A percentile compares a stretch with the other conserved stretches of the same genome.
These are phyloP conservation scores for Chlamydomonas reinhardtii DNA, from an alignment of 163 green algal species.

Conservation along the genomic window DNA sequence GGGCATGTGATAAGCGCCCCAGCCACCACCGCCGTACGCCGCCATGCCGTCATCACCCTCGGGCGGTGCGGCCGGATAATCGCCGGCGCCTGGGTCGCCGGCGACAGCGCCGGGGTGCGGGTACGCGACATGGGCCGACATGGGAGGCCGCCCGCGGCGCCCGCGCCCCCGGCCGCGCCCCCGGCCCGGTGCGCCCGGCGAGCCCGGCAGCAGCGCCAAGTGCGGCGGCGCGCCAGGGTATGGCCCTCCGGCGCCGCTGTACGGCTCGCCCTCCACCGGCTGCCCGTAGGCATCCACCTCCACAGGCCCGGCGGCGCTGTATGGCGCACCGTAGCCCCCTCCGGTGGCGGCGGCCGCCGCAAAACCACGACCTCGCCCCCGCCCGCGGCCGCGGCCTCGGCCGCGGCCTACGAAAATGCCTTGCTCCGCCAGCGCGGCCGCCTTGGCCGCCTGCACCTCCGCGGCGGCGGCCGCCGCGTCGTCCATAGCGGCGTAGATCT, in stretches of 20 bases:
- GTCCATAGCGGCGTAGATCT: conserved; percentile 17
- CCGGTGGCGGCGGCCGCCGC: too few species aligned
- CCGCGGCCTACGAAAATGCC: neutral
- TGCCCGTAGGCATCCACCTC: neutral
- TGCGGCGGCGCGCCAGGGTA: neutral
- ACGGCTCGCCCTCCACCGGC: neutral
- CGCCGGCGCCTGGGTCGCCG: neutral
- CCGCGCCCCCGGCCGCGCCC: neutral
- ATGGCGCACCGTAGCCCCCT: neutral
- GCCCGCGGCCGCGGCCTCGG: conserved; percentile 2
- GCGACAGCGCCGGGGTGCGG: neutral
- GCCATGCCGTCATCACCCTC: neutral
- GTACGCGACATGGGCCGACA: neutral
- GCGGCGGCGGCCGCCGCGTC: neutral
- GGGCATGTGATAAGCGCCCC: too few species aligned
- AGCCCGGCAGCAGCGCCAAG: neutral
- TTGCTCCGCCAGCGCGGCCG: neutral
- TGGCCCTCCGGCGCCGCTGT: neutral
- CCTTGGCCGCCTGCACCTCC: neutral
- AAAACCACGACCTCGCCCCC: neutral
- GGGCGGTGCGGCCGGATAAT: neutral
- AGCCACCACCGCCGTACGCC: too few species aligned
- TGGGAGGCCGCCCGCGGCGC: too few species aligned
- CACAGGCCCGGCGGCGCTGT: too few species aligned
- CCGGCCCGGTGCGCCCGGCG: too few species aligned